A percentile compares a stretch with the other conserved stretches of the same genome.
Evolutionary conservation across 805 yeast species (phyloP).

Genomic region (Candida jianshihensis): DNA sequence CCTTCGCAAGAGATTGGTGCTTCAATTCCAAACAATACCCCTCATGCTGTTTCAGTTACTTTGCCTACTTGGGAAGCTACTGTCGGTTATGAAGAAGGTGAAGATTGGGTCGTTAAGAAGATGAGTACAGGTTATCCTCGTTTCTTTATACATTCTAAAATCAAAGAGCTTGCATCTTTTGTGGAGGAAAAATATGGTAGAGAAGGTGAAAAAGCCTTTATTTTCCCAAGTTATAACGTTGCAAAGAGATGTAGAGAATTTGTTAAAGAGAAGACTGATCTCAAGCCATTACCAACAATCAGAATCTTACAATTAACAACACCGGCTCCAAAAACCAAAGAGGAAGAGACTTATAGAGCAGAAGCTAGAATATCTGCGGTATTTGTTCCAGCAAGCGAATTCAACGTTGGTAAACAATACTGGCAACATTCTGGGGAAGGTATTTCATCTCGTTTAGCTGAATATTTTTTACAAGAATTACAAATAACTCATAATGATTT

Average conservation of each 20-base stretch:
- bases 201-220: conserved; percentile 65
- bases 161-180: conserved; percentile 46
- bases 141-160: conserved; percentile 60
- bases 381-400: conserved; percentile 64
- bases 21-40: conserved; percentile 82
- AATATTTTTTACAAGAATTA: conserved; percentile 66
- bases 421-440: conserved; percentile 99
- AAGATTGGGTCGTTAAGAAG: conserved; percentile 65
- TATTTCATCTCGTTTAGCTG: conserved; percentile 85
- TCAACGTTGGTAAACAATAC: conserved; percentile 69
- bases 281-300: conserved; percentile 27
- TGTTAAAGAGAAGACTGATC: conserved; percentile 38
- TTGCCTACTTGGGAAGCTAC: conserved; percentile 94
- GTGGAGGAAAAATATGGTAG: conserved; percentile 70
- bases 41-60: conserved; percentile 92
- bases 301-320: conserved; percentile 72
- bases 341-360: conserved; percentile 50
- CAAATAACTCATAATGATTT: conserved; percentile 28
- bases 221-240: conserved; percentile 69
- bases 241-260: conserved; percentile 86
- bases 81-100: conserved; percentile 89
- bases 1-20: conserved; percentile 50
- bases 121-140: conserved; percentile 90
- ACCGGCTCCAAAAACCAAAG: conserved; percentile 52
- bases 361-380: conserved; percentile 64